phyloP scores from a whole-genome alignment of 352 stramenopile species.

The Phytophthora citrophthora region DNA sequence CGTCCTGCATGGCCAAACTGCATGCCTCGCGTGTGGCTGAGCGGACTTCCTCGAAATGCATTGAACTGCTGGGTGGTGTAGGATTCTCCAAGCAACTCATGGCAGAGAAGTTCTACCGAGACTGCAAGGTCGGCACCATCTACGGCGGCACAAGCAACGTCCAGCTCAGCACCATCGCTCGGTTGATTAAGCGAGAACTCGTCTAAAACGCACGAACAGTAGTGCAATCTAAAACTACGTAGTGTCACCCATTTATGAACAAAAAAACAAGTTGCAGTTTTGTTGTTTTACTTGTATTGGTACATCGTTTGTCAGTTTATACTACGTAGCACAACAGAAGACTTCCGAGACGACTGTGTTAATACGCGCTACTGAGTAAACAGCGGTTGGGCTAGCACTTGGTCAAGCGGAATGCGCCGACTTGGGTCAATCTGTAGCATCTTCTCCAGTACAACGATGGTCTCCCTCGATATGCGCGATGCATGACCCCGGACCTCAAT shows the following conservation, averaged over 20 bases:
- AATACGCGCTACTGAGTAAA: background rate
- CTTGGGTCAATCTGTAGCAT: constrained; percentile 42
- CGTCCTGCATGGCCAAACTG: constrained; percentile 95
- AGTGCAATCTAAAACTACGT: no score
- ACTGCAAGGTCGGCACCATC: constrained; percentile 96
- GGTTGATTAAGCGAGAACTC: constrained; percentile 77
- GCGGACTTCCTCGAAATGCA: constrained; percentile 89
- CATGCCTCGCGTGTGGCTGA: constrained; percentile 93
- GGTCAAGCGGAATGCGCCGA: constrained; percentile 16
- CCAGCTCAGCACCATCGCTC: constrained; percentile 90
- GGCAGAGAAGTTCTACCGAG: constrained; percentile 95
- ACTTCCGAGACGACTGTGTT: no score
- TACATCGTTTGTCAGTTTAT: background rate
- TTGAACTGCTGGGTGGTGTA: constrained; percentile 93
- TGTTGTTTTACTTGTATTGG: background rate
- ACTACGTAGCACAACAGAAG: no score
- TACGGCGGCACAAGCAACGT: constrained; percentile 97
- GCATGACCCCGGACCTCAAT: constrained; percentile 41
- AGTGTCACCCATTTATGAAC: background rate
- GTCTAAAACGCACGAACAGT: constrained; percentile 19
- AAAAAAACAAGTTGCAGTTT: background rate
- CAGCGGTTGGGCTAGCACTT: constrained; percentile 17
- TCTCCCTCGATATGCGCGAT: constrained; percentile 8
- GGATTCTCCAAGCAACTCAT: constrained; percentile 92
- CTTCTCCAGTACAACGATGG: constrained; percentile 27